These are phyloP conservation scores for Cenchrus americanus DNA, from an alignment of 176 grass and related monocot species.

Conservation along the genomic window DNA sequence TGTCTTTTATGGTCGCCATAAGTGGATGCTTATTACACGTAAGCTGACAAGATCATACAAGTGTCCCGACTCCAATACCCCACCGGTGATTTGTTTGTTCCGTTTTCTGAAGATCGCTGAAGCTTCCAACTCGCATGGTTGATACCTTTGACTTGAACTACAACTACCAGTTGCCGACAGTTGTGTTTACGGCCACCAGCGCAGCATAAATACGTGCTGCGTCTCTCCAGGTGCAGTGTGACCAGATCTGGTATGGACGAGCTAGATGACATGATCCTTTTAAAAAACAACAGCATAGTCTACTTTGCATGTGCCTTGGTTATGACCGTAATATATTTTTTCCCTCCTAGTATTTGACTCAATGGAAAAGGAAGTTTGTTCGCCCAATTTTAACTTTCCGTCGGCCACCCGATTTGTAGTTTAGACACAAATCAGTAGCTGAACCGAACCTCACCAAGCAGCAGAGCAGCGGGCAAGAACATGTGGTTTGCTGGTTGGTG, in stretches of 20 bases:
- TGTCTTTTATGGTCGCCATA: not conserved
- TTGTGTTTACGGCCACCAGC: not conserved
- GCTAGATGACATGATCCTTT: not conserved
- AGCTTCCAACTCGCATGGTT: not conserved
- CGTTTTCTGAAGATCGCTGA: not conserved
- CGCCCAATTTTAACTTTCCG: slow-evolving; percentile 20
- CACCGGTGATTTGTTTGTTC: not conserved
- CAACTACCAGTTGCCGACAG: slow-evolving; percentile 34
- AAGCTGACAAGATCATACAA: not conserved
- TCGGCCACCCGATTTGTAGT: slow-evolving; percentile 10
- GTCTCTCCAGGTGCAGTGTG: slow-evolving; percentile 17
- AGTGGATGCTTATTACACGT: not conserved
- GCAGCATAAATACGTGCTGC: slow-evolving; percentile 21
- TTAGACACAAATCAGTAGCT: slow-evolving; percentile 32
- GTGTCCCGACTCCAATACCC: not conserved
- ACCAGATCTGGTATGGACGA: slow-evolving; percentile 38
- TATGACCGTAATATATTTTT: not conserved
- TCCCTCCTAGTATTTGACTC: not conserved
- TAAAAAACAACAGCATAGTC: not conserved
- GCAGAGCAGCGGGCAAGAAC: not conserved
- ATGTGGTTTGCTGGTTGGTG: not conserved
- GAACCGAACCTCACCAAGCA: slow-evolving; percentile 25
- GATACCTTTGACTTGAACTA: slow-evolving; percentile 30
- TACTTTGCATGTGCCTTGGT: slow-evolving; percentile 42
- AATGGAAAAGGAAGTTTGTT: not conserved